These are phyloP conservation scores for Trichoderma asperellum DNA, from an alignment of 2,329 filamentous ascomycete species.

Conservation along the genomic window DNA sequence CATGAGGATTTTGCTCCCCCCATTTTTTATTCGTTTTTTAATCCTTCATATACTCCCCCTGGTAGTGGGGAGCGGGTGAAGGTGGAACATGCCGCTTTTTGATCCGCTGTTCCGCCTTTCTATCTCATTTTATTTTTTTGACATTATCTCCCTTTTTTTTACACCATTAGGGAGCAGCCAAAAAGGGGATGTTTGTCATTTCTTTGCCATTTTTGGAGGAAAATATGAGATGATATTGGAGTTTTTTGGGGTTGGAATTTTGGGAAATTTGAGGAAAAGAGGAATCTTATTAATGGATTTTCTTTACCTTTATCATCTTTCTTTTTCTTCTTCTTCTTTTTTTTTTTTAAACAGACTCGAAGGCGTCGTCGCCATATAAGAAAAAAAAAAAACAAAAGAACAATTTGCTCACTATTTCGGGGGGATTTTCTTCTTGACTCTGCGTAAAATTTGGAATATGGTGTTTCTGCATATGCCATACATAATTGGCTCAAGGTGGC, in stretches of 20 bases:
- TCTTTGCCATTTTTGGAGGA: background rate
- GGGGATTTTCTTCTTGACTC: background rate
- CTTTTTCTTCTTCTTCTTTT: background rate
- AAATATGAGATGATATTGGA: background rate
- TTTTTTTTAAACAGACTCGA: background rate
- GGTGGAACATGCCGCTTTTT: background rate
- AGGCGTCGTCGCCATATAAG: background rate
- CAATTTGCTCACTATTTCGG: background rate
- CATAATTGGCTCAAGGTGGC: background rate
- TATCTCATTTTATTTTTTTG: background rate
- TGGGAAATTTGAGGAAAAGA: background rate
- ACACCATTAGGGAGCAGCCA: slow-evolving; percentile 5
- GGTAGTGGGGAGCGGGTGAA: background rate
- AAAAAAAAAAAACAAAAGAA: background rate
- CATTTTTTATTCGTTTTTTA: background rate
- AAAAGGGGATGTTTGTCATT: background rate
- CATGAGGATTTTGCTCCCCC: background rate
- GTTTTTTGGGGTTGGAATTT: background rate
- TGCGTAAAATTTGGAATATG: background rate
- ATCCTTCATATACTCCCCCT: background rate
- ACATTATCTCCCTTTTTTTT: background rate
- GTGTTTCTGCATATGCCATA: background rate
- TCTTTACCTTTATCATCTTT: background rate
- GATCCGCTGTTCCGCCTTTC: background rate
- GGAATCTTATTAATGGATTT: background rate